Evolutionary conservation across 352 stramenopile species (phyloP).

Genomic region (Pythium plurisporium): DNA sequence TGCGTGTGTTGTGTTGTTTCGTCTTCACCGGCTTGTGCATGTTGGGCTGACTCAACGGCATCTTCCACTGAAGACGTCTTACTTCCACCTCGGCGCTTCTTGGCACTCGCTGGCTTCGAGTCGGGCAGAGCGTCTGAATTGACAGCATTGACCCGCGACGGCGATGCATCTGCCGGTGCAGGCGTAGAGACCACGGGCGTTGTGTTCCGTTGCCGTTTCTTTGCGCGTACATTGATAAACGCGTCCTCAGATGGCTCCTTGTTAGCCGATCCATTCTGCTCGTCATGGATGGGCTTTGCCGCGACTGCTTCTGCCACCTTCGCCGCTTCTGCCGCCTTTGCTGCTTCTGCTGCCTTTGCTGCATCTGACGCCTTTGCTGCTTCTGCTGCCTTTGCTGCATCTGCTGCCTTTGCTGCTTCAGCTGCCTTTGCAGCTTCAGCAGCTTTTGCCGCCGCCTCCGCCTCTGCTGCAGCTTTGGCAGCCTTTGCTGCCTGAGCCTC

Average conservation of each 20-base stretch:
- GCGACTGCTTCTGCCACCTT: too few species aligned
- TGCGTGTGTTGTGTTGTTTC: neutral
- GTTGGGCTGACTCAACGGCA: neutral
- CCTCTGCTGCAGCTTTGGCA: neutral
- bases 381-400: too few species aligned
- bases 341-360: too few species aligned
- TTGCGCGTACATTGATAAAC: conserved; percentile 10
- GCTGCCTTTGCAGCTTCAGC: too few species aligned
- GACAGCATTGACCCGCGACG: neutral
- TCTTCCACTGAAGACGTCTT: neutral
- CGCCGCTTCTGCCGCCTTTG: too few species aligned
- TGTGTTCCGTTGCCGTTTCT: neutral
- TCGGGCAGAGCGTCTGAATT: neutral
- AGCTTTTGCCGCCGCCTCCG: neutral
- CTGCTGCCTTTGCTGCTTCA: too few species aligned
- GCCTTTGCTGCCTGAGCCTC: neutral
- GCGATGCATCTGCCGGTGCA: neutral
- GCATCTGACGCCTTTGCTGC: too few species aligned
- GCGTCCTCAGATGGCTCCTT: too few species aligned
- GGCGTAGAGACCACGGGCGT: neutral
- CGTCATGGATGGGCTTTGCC: too few species aligned
- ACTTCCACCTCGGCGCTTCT: neutral
- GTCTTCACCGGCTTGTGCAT: neutral
- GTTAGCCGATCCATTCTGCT: too few species aligned
- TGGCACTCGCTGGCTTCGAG: neutral